phyloP scores from a whole-genome alignment of 345 rosid genomes.

The Trapa bicornis region DNA sequence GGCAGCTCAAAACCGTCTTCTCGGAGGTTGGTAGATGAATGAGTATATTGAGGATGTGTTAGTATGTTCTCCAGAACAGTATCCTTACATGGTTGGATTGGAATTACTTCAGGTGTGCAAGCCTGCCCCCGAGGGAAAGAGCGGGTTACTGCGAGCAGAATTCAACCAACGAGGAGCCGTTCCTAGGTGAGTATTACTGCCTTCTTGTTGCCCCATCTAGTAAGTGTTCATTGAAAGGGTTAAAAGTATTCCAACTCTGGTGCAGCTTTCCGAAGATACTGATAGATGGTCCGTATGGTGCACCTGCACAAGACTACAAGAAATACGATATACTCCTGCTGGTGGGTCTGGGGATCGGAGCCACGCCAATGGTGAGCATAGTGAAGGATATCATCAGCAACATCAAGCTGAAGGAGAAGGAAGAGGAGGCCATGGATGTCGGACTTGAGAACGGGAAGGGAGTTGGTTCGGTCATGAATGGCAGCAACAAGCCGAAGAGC shows the following conservation, averaged over 20 bases:
- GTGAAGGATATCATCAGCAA: constrained; percentile 84
- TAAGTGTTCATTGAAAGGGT: background rate
- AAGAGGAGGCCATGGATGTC: constrained; percentile 5
- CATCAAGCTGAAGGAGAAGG: constrained; percentile 27
- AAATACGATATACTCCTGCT: constrained; percentile 75
- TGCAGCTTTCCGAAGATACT: constrained; percentile 59
- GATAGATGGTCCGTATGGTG: constrained; percentile 85
- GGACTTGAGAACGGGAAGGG: constrained; percentile 12
- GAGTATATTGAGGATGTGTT: background rate
- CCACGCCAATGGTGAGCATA: constrained; percentile 88
- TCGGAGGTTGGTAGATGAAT: constrained; percentile 34
- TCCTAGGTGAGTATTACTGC: constrained; percentile 16
- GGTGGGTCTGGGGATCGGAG: constrained; percentile 88
- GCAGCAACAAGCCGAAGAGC: background rate
- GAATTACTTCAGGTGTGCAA: constrained; percentile 30
- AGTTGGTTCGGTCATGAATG: background rate
- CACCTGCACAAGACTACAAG: constrained; percentile 91
- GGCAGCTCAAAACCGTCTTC: constrained; percentile 63
- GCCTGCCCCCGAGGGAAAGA: constrained; percentile 48
- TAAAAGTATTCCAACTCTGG: background rate
- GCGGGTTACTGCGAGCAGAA: constrained; percentile 58
- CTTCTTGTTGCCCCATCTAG: no score
- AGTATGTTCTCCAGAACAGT: background rate
- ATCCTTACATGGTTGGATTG: background rate
- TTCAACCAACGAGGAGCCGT: constrained; percentile 19